A percentile compares a stretch with the other conserved stretches of the same genome.
Conservation (phyloP, 805 yeast species). For the Wickerhamiella bombiphila region DNA sequence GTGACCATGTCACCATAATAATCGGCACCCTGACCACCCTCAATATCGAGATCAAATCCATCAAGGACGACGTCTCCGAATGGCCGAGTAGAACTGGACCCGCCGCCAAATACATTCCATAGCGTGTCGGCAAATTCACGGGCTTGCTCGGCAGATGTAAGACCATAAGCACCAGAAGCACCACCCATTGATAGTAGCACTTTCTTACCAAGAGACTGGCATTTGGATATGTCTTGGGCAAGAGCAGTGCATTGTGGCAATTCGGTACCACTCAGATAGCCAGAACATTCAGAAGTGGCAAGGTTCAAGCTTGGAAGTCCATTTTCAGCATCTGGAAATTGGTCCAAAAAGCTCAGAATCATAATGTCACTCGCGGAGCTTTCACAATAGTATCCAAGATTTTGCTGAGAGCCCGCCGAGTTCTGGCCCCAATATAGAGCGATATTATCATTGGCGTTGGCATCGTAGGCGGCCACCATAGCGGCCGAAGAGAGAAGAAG, state of each 20-base stretch:
- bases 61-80: conserved; percentile 46
- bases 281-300: conserved; percentile 34
- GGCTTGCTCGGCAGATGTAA: conserved; percentile 32
- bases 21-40: conserved; percentile 28
- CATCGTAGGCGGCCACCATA: conserved; percentile 5
- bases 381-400: conserved; percentile 44
- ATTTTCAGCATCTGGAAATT: conserved; percentile 32
- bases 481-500: not conserved
- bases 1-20: conserved; percentile 39
- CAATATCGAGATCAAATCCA: conserved; percentile 57
- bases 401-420: conserved; percentile 35
- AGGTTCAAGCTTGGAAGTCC: conserved; percentile 35
- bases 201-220: conserved; percentile 60
- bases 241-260: conserved; percentile 31
- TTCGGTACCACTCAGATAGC: conserved; percentile 23
- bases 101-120: conserved; percentile 39
- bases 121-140: conserved; percentile 28
- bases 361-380: conserved; percentile 52
- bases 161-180: conserved; percentile 38
- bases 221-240: conserved; percentile 48
- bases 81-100: conserved; percentile 23
- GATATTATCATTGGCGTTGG: conserved; percentile 35
- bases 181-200: conserved; percentile 55
- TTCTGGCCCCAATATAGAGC: conserved; percentile 84
- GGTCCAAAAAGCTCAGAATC: conserved; percentile 48